Evolutionary conservation across 495 filamentous ascomycete species (phyloP).

Genomic region (Achaetomiella virescens): DNA sequence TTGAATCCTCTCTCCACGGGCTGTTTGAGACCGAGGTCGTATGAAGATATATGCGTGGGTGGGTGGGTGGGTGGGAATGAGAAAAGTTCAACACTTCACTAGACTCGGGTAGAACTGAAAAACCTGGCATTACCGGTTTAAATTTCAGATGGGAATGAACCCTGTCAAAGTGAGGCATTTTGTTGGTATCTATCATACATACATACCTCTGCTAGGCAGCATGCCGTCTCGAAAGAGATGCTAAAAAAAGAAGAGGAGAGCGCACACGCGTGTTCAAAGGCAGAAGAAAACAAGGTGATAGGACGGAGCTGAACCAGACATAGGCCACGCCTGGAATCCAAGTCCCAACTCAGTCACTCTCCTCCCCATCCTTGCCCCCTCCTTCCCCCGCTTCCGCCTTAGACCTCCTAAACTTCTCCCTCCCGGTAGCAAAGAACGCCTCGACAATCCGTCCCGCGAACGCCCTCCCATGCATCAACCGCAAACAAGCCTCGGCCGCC

Average conservation of each 20-base stretch:
- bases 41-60: not conserved
- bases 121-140: not conserved
- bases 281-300: not conserved
- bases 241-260: conserved; percentile 1
- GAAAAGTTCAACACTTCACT: conserved; percentile 23
- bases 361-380: conserved; percentile 24
- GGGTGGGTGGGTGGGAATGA: not conserved
- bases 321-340: too few species aligned
- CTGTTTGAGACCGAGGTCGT: not conserved
- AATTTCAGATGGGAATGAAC: too few species aligned
- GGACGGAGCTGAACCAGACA: not conserved
- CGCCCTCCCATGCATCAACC: conserved; percentile 71
- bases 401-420: conserved; percentile 70
- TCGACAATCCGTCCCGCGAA: conserved; percentile 70
- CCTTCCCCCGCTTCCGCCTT: conserved; percentile 31
- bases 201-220: not conserved
- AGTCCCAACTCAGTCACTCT: conserved; percentile 2
- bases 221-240: too few species aligned
- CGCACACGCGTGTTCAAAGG: too few species aligned
- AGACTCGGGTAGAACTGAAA: conserved; percentile 9
- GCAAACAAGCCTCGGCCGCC: conserved; percentile 67
- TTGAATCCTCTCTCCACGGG: not conserved
- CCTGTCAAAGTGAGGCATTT: not conserved
- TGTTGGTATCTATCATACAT: not conserved
- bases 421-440: conserved; percentile 70